phyloP scores from a whole-genome alignment of 2,329 filamentous ascomycete genomes.

The Didymella arachidicola region DNA sequence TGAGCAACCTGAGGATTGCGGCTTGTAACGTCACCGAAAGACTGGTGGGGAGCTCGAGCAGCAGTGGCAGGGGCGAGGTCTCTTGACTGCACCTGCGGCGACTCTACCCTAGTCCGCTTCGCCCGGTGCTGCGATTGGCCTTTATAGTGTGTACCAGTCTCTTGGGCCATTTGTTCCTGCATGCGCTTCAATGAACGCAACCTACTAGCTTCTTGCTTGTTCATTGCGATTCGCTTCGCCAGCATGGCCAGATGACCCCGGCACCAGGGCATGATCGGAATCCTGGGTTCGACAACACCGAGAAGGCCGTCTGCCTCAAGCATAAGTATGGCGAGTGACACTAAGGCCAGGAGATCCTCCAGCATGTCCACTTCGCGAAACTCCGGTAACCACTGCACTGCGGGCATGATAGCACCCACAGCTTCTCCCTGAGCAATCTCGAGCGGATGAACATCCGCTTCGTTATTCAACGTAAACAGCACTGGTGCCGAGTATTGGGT shows the following conservation, averaged over 20 bases:
- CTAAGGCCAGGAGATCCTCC: background rate
- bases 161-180: background rate
- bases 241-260: background rate
- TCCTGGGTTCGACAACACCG: background rate
- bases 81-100: background rate
- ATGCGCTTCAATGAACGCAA: background rate
- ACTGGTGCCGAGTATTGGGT: background rate
- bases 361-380: background rate
- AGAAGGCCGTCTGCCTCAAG: too few species aligned
- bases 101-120: background rate
- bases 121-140: background rate
- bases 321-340: background rate
- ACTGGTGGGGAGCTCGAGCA: background rate
- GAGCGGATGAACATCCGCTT: background rate
- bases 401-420: background rate
- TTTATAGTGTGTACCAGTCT: background rate
- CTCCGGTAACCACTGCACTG: background rate
- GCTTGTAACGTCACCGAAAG: background rate
- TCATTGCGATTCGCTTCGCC: background rate
- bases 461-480: background rate
- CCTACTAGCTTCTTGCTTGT: background rate
- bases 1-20: background rate
- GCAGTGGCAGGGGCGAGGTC: too few species aligned
- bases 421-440: background rate
- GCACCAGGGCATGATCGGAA: background rate